Evolutionary conservation across 2,329 filamentous ascomycete genomes (phyloP).

Genomic region (Penicillium sp.): DNA sequence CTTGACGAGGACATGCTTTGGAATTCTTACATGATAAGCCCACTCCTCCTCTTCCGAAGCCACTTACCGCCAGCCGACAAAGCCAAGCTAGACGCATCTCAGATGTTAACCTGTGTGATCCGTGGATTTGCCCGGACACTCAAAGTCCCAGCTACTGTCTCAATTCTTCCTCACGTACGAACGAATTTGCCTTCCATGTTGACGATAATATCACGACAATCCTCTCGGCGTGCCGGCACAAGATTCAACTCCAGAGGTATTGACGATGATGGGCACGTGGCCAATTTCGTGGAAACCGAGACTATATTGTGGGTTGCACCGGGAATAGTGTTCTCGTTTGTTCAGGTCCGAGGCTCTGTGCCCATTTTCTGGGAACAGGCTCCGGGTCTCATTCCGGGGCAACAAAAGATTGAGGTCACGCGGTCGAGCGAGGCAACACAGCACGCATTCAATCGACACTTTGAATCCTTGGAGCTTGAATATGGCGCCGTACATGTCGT

Average conservation of each 20-base stretch:
- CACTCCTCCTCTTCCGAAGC: conserved; percentile 82
- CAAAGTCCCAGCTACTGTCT: conserved; percentile 71
- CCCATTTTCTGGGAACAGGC: conserved; percentile 97
- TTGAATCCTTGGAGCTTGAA: conserved; percentile 75
- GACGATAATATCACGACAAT: conserved; percentile 86
- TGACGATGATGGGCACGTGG: conserved; percentile 94
- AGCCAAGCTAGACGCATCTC: conserved; percentile 74
- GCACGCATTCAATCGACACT: conserved; percentile 92
- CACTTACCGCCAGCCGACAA: conserved; percentile 72
- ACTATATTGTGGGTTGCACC: conserved; percentile 83
- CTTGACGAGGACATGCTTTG: conserved; percentile 90
- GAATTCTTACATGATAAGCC: conserved; percentile 98
- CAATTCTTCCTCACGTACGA: conserved; percentile 62
- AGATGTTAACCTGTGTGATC: conserved; percentile 88
- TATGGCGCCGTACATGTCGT: conserved; percentile 92
- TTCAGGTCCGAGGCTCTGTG: conserved; percentile 86
- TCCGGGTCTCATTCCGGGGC: conserved; percentile 78
- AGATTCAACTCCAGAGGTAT: conserved; percentile 97
- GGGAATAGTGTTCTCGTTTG: conserved; percentile 81
- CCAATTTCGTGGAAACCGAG: conserved; percentile 98
- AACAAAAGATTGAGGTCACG: conserved; percentile 91
- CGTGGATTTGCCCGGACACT: conserved; percentile 87
- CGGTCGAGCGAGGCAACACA: conserved; percentile 86
- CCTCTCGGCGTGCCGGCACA: conserved; percentile 85
- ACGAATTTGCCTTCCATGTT: conserved; percentile 76